Evolutionary conservation across 805 yeast genomes (phyloP).

Genomic region (Phaffomyces opuntiae): DNA sequence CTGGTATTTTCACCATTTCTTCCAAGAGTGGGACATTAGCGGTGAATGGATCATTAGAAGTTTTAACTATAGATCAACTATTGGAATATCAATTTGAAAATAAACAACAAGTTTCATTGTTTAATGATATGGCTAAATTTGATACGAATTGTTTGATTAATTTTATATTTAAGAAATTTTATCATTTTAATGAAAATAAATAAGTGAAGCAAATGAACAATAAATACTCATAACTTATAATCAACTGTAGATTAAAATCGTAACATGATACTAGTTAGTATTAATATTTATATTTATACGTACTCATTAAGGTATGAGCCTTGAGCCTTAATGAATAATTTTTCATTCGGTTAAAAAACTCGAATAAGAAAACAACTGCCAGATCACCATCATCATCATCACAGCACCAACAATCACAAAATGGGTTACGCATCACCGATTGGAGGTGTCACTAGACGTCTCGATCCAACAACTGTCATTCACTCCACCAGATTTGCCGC

Average conservation of each 20-base stretch:
- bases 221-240: too few relatives aligned
- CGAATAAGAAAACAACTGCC: neutral
- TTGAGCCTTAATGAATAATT: neutral
- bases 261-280: too few relatives aligned
- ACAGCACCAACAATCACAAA: neutral
- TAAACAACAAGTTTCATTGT: slow-evolving; percentile 43
- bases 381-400: too few relatives aligned
- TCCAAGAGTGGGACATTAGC: slow-evolving; percentile 68
- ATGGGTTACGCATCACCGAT: slow-evolving; percentile 35
- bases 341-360: neutral
- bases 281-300: too few relatives aligned
- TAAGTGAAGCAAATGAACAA: neutral
- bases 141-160: slow-evolving; percentile 62
- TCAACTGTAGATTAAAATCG: too few relatives aligned
- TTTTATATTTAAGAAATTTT: slow-evolving; percentile 70
- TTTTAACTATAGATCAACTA: slow-evolving; percentile 63
- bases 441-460: slow-evolving; percentile 32
- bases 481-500: slow-evolving; percentile 32
- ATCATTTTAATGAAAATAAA: slow-evolving; percentile 31
- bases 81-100: slow-evolving; percentile 70
- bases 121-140: slow-evolving; percentile 62
- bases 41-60: slow-evolving; percentile 44
- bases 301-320: too few relatives aligned
- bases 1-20: slow-evolving; percentile 68
- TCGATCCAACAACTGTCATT: slow-evolving; percentile 25